Evolutionary conservation across 2,329 filamentous ascomycete genomes (phyloP).

Genomic region (Clathrospora elynae): DNA sequence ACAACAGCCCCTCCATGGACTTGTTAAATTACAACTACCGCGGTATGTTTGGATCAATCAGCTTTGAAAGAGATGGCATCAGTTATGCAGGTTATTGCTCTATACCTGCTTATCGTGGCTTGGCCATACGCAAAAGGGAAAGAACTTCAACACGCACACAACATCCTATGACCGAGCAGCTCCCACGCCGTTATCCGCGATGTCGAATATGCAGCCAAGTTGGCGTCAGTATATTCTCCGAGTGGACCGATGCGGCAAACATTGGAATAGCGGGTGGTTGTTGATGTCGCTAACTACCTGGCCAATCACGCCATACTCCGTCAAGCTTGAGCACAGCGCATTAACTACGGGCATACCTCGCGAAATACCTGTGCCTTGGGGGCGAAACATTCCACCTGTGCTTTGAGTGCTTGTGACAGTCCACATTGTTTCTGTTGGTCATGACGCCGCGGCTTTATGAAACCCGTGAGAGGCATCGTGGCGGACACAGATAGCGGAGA

Average conservation of each 20-base stretch:
- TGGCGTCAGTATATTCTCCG: not conserved
- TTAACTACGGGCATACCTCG: conserved; percentile 8
- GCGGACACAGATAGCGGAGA: conserved; percentile 1
- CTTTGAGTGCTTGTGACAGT: conserved; percentile 34
- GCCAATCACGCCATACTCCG: conserved; percentile 3
- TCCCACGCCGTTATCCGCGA: not conserved
- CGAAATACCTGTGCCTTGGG: not conserved
- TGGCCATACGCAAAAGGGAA: not conserved
- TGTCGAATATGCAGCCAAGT: not conserved
- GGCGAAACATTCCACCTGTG: conserved; percentile 16
- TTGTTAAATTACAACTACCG: conserved; percentile 8
- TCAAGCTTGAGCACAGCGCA: not conserved
- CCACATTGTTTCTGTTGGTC: not conserved
- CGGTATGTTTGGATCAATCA: conserved; percentile 27
- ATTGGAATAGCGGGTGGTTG: not conserved
- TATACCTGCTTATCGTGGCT: conserved; percentile 25
- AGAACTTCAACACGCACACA: no score
- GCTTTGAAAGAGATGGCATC: conserved; percentile 30
- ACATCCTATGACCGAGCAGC: conserved; percentile 3
- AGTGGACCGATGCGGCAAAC: not conserved
- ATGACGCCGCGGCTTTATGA: conserved; percentile 6
- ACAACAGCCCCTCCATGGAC: conserved; percentile 9
- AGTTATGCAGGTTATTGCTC: conserved; percentile 37
- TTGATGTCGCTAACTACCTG: not conserved
- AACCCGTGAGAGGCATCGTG: not conserved